Base-by-base conservation (phyloP, 805 yeast genomes). In the Nakazawaea populi region DNA sequence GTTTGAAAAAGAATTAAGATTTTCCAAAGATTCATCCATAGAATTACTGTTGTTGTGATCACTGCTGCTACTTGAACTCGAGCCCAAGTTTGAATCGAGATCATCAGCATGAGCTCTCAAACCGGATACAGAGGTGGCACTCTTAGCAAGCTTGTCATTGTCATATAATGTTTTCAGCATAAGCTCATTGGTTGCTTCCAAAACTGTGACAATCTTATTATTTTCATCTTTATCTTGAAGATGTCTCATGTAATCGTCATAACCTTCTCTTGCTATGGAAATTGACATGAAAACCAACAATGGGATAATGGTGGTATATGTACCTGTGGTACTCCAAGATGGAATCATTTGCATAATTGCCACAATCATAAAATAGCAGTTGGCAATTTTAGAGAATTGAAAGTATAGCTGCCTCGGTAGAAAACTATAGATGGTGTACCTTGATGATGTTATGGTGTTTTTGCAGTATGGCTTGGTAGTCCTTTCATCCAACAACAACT, bases 261-360 rank as follows among this genome's bases (percentile, higher is more conserved):
- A 91, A 0, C 95, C 99, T 69, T 94, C 99, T 57, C 98, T 78
- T 7, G 85, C 79, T 68, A 92, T 90, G 0, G 98, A 89, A 30
- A 94, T 87, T 6, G 89, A 74, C 69, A 94, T 88, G 65, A 94
- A 94, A 5, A 94, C 77, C 66, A 84, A 70, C 52, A 94, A 73
- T 1, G 99, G 98, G 40, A 91, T 76, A 58, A 94, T 92, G 1
- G 99, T 94, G 4, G 98, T 94, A 63, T 82, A 89, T 10, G 90
- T 86, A 53, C 98, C 99, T 0, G 99, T 94, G 5, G 99, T 89
- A 1, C 97, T 89, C 97, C 97, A 94, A 2, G 90, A 81, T 0
- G 99, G 98, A 45, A 94, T 85, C 91, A 92, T 84, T 64, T 94
- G 99, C 73, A 94, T 72, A 54, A 94, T 86, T 2, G 98, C 91